A percentile compares a stretch with the other conserved stretches of the same genome.
Evolutionary conservation across 202 grass and related monocot genomes (phyloP).

Genomic region (Zoysia matrella): DNA sequence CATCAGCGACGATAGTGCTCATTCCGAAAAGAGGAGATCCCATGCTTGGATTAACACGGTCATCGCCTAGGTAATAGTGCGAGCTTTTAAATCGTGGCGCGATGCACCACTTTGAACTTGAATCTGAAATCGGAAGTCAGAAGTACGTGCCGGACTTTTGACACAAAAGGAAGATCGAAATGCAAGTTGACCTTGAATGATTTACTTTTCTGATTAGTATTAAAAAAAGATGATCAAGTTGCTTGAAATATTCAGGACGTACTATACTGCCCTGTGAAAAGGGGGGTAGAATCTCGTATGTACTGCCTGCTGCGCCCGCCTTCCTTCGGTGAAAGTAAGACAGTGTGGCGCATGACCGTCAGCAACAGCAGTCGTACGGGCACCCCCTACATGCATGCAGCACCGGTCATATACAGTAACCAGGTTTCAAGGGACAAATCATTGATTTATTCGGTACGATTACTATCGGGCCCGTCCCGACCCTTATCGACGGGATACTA

Average conservation of each 20-base stretch:
- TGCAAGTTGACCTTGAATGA: conserved; percentile 31
- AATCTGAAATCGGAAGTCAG: background rate
- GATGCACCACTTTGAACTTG: background rate
- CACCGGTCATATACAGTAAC: background rate
- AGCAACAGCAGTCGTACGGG: background rate
- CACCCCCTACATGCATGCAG: background rate
- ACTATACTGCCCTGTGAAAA: background rate
- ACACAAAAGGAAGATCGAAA: conserved; percentile 31
- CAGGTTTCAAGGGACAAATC: conserved; percentile 3
- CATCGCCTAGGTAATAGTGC: background rate
- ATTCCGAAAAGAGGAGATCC: background rate
- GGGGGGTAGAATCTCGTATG: background rate
- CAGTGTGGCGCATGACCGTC: background rate
- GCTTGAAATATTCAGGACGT: too few species aligned
- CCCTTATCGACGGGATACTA: background rate
- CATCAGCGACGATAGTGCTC: too few species aligned
- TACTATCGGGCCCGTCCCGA: background rate
- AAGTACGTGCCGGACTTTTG: background rate
- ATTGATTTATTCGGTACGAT: conserved; percentile 25
- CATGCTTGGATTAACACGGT: background rate
- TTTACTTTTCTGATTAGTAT: background rate
- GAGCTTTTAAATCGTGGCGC: background rate
- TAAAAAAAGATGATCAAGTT: background rate
- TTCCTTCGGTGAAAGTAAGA: background rate
- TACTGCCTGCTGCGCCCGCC: background rate